Conservation (phyloP, 2,329 filamentous ascomycete genomes). For the Paraconiothyrium sp. region DNA sequence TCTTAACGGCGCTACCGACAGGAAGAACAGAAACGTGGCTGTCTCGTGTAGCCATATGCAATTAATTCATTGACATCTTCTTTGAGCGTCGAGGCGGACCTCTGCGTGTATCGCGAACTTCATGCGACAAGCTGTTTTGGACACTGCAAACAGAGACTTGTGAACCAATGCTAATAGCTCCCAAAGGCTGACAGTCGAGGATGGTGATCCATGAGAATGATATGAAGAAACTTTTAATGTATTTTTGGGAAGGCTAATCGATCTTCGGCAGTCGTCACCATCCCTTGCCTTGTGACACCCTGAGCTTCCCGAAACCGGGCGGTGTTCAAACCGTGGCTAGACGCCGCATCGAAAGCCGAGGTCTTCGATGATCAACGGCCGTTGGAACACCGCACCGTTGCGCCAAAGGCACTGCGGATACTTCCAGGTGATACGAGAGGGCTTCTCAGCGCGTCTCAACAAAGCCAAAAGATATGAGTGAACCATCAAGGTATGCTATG, state of each 20-base stretch:
- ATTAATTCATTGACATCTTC: not conserved
- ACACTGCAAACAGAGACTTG: not conserved
- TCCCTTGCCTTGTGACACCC: conserved; percentile 10
- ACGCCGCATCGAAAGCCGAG: conserved; percentile 4
- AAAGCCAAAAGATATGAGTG: not conserved
- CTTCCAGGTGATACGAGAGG: not conserved
- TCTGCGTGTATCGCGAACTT: too few relatives aligned
- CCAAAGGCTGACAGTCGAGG: not conserved
- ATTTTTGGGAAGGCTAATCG: not conserved
- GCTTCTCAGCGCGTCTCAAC: not conserved
- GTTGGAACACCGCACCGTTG: not conserved
- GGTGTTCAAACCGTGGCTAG: not conserved
- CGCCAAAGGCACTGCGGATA: not conserved
- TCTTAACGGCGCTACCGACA: conserved; percentile 8
- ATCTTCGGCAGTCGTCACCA: not conserved
- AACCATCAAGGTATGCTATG: not conserved
- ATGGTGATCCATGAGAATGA: not conserved
- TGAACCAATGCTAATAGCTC: not conserved
- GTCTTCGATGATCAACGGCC: not conserved
- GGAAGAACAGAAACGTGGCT: conserved; percentile 15
- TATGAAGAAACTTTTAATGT: not conserved
- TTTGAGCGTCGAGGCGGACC: not conserved
- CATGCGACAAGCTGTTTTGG: not conserved
- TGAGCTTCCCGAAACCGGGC: conserved; percentile 1
- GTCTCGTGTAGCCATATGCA: conserved; percentile 4